Percentiles rank a stretch among this genome's conserved stretches.
phyloP scores from a whole-genome alignment of 805 yeast genomes.

The Spathaspora gorwiae region DNA sequence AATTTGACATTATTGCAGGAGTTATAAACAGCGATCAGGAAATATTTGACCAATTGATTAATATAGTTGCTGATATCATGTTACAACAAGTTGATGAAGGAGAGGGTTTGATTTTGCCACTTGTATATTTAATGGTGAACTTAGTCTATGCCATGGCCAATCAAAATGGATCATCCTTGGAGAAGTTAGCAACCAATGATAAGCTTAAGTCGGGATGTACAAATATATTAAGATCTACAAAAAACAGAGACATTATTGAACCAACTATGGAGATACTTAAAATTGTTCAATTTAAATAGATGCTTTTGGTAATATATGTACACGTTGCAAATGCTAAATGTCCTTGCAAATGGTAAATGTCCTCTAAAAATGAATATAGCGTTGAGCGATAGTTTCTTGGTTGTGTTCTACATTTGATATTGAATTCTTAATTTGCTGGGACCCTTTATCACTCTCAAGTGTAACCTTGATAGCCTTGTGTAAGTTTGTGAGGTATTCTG shows the following conservation, averaged over 20 bases:
- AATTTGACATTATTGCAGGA: conserved; percentile 30
- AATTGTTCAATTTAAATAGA: conserved; percentile 3
- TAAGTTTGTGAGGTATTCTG: conserved; percentile 62
- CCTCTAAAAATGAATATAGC: conserved; percentile 31
- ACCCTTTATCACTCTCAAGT: conserved; percentile 42
- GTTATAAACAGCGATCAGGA: conserved; percentile 15
- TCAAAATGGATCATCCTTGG: not conserved
- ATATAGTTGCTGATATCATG: conserved; percentile 19
- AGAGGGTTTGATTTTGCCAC: conserved; percentile 24
- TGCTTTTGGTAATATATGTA: not conserved
- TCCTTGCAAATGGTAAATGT: no score
- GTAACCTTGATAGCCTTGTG: conserved; percentile 60
- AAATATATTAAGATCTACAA: conserved; percentile 2
- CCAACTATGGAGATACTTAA: conserved; percentile 10
- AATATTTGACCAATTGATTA: conserved; percentile 14
- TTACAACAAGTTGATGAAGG: conserved; percentile 17
- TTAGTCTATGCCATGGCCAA: conserved; percentile 13
- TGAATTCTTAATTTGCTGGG: conserved; percentile 23
- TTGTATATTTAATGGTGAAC: conserved; percentile 17
- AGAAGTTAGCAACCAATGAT: not conserved
- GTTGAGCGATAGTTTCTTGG: conserved; percentile 35
- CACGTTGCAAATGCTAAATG: not conserved
- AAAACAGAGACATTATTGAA: conserved; percentile 7
- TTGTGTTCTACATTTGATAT: conserved; percentile 21
- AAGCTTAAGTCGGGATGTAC: conserved; percentile 2